A percentile compares a stretch with the other conserved stretches of the same genome.
Evolutionary conservation across 2,329 filamentous ascomycete genomes (phyloP).

Genomic region (Fusarium caatingaense): DNA sequence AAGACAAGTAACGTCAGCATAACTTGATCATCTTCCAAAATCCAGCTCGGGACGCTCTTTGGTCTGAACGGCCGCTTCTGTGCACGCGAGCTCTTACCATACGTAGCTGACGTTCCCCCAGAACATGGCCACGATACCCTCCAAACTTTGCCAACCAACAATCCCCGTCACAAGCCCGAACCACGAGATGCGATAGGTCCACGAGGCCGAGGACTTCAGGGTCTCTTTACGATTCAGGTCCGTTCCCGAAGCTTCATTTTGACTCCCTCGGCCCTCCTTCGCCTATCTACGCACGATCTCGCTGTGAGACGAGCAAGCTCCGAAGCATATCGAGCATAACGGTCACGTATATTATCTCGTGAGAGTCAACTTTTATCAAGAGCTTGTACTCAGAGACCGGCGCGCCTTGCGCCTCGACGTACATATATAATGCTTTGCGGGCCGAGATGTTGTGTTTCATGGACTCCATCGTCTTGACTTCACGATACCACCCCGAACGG

Average conservation of each 20-base stretch:
- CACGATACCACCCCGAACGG: background rate
- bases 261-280: background rate
- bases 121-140: fast-evolving
- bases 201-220: no score
- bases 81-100: background rate
- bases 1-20: background rate
- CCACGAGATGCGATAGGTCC: background rate
- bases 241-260: background rate
- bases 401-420: background rate
- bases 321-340: background rate
- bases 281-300: background rate
- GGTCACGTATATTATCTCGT: background rate
- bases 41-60: background rate
- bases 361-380: background rate
- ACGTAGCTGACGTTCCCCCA: background rate
- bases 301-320: background rate
- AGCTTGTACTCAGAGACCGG: background rate
- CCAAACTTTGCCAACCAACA: no score
- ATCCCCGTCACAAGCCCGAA: fast-evolving
- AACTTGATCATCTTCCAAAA: background rate
- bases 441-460: background rate
- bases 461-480: background rate
- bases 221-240: fast-evolving
- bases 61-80: background rate
- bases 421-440: slow-evolving; percentile 1